Percentiles rank a stretch among this genome's conserved stretches.
phyloP scores from a whole-genome alignment of 352 stramenopile species.

The Phytophthora pluvialis region DNA sequence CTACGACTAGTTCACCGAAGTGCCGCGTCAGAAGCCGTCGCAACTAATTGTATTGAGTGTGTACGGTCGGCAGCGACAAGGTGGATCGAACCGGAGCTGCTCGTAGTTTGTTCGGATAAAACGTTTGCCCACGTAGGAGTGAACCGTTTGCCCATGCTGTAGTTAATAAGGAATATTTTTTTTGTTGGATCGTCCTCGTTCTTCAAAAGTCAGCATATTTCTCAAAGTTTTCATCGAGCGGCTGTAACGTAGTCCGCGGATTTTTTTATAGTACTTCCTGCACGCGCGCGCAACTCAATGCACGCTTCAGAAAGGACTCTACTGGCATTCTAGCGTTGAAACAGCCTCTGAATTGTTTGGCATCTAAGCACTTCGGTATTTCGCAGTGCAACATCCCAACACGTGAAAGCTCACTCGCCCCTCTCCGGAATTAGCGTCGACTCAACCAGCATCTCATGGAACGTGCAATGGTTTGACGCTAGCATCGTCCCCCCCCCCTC shows the following conservation, averaged over 20 bases:
- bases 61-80: background rate
- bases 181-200: background rate
- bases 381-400: background rate
- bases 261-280: too few relatives aligned
- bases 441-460: constrained; percentile 1
- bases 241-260: background rate
- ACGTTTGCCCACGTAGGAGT: constrained; percentile 2
- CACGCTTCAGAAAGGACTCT: too few relatives aligned
- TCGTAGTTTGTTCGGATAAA: constrained; percentile 5
- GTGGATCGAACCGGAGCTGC: background rate
- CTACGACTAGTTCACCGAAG: constrained; percentile 23
- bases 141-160: background rate
- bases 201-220: background rate
- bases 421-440: constrained; percentile 6
- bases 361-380: too few relatives aligned
- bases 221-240: background rate
- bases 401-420: constrained; percentile 1
- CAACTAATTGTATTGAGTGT: constrained; percentile 9
- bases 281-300: too few relatives aligned
- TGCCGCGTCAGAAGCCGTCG: constrained; percentile 30
- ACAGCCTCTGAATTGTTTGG: too few relatives aligned
- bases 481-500: background rate
- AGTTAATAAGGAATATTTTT: background rate
- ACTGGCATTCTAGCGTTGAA: too few relatives aligned
- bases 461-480: background rate